These are phyloP conservation scores for Avena sativa DNA, from an alignment of 176 grass and related monocot species.

Conservation along the genomic window DNA sequence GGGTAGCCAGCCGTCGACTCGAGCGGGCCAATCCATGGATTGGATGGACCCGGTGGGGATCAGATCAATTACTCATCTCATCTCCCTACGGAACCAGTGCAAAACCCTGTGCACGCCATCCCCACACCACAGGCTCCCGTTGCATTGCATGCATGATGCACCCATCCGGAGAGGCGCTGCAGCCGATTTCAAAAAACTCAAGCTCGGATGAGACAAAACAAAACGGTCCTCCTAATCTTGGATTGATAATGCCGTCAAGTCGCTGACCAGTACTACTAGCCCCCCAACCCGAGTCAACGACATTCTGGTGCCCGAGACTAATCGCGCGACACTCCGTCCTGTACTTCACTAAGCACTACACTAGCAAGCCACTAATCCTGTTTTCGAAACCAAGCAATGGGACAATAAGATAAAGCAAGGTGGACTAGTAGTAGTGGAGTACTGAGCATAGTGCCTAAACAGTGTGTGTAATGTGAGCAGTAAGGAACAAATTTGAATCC, in stretches of 20 bases:
- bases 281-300: constrained; percentile 46
- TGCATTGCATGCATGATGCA: background rate
- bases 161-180: background rate
- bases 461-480: constrained; percentile 34
- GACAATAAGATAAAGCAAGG: constrained; percentile 35
- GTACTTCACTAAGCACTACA: background rate
- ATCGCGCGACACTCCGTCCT: background rate
- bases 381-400: constrained; percentile 20
- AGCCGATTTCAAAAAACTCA: constrained; percentile 56
- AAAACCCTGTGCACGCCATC: constrained; percentile 52
- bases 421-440: background rate
- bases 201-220: constrained; percentile 38
- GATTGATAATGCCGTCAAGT: constrained; percentile 41
- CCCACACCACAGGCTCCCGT: constrained; percentile 38
- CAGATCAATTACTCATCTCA: constrained; percentile 54
- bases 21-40: constrained; percentile 35
- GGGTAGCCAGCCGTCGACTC: background rate
- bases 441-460: background rate
- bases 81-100: constrained; percentile 39
- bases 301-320: constrained; percentile 46
- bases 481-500: constrained; percentile 50
- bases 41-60: constrained; percentile 35
- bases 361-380: constrained; percentile 28
- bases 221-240: background rate
- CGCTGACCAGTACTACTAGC: constrained; percentile 34